phyloP scores from a whole-genome alignment of 257 asterid species.

The Solanum virginianum region DNA sequence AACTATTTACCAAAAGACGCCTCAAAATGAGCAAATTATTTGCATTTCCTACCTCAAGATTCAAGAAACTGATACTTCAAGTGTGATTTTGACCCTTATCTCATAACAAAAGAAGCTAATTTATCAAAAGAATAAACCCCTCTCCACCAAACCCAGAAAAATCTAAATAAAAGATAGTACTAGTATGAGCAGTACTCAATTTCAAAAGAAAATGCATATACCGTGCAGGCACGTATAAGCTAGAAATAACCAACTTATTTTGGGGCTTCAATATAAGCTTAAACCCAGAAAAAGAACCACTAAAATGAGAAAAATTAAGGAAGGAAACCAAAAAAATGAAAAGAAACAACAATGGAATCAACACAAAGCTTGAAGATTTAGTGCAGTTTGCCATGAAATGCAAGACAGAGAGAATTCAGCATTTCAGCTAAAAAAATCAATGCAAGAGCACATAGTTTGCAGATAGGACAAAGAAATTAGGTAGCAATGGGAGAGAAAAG shows the following conservation, averaged over 20 bases:
- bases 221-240: not conserved
- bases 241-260: not conserved
- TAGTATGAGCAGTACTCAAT: not conserved
- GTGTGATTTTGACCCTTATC: not conserved
- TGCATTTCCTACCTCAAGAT: not conserved
- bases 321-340: not conserved
- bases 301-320: not conserved
- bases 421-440: not conserved
- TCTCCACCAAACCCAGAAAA: not conserved
- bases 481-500: not conserved
- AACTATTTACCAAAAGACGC: not conserved
- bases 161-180: not conserved
- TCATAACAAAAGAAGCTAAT: not conserved
- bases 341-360: not conserved
- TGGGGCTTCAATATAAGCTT: not conserved
- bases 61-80: not conserved
- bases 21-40: not conserved
- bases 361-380: not conserved
- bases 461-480: not conserved
- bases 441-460: not conserved
- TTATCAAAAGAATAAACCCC: not conserved
- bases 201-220: not conserved
- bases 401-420: not conserved
- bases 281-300: not conserved
- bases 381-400: not conserved